Conservation (phyloP, 2,329 filamentous ascomycete genomes). For the Hysterium pulicare region DNA sequence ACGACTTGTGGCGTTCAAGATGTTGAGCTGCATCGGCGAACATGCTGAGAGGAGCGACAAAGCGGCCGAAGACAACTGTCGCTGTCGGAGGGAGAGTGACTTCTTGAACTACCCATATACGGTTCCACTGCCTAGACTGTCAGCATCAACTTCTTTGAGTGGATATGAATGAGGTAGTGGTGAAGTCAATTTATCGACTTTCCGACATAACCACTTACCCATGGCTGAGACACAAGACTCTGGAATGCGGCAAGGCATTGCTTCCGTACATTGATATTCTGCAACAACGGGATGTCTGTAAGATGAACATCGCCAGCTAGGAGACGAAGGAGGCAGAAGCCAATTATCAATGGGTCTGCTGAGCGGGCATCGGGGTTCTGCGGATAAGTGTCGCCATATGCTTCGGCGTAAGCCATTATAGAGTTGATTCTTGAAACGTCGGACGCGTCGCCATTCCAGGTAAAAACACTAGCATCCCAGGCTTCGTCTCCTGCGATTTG, state of each 20-base stretch:
- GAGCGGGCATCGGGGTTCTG: slow-evolving; percentile 4
- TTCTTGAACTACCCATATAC: slow-evolving; percentile 2
- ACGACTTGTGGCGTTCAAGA: slow-evolving; percentile 1
- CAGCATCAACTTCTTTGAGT: no score
- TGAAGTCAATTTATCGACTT: no score
- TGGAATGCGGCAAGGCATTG: slow-evolving; percentile 1
- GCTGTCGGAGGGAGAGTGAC: slow-evolving; percentile 5
- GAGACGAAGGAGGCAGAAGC: slow-evolving; percentile 5
- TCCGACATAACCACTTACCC: slow-evolving; percentile 5
- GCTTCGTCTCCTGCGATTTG: not conserved
- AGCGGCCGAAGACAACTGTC: slow-evolving; percentile 5
- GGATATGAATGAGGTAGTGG: no score
- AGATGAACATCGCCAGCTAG: slow-evolving; percentile 10
- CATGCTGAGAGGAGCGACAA: slow-evolving; percentile 6
- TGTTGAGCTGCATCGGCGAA: slow-evolving; percentile 3
- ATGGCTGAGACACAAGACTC: slow-evolving; percentile 1
- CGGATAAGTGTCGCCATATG: slow-evolving; percentile 7
- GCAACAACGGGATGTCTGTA: slow-evolving; percentile 7
- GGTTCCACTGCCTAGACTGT: slow-evolving; percentile 2
- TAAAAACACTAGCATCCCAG: slow-evolving; percentile 2
- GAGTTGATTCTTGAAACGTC: slow-evolving; percentile 4
- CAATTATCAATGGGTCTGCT: slow-evolving; percentile 1
- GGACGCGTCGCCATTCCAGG: slow-evolving; percentile 2
- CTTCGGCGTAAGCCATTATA: slow-evolving; percentile 4
- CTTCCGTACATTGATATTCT: slow-evolving; percentile 3